phyloP scores from a whole-genome alignment of 176 grass and related monocot species.

The Oryza nivara region DNA sequence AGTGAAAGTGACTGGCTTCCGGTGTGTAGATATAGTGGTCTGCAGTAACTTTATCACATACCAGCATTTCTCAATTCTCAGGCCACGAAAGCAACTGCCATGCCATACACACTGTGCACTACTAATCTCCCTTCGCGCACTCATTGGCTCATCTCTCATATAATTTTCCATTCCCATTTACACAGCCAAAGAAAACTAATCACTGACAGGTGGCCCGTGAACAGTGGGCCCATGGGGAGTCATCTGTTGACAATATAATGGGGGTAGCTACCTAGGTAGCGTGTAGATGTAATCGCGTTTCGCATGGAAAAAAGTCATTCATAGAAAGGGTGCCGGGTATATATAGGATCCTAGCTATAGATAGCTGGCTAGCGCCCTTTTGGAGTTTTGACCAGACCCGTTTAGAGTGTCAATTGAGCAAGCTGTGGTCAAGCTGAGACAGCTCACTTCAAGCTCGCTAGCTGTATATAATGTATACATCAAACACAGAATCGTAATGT shows the following conservation, averaged over 20 bases:
- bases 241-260: not conserved
- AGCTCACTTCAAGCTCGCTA: constrained; percentile 43
- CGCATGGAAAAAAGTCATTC: not conserved
- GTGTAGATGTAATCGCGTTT: not conserved
- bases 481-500: constrained; percentile 35
- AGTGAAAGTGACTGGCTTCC: constrained; percentile 28
- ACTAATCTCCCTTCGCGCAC: not conserved
- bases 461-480: constrained; percentile 24
- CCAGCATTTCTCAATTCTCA: not conserved
- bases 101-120: not conserved
- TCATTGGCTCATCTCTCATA: not conserved
- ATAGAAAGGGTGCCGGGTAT: constrained; percentile 2
- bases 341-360: constrained; percentile 1
- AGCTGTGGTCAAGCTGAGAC: constrained; percentile 50
- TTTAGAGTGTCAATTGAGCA: constrained; percentile 40
- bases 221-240: not conserved
- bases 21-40: not conserved
- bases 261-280: not conserved
- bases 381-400: constrained; percentile 38
- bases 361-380: constrained; percentile 30
- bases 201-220: not conserved
- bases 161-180: not conserved
- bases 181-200: not conserved
- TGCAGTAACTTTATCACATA: constrained; percentile 20
- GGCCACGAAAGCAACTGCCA: not conserved